Base-by-base conservation (phyloP, 2,329 filamentous ascomycete species). In the Epichloe elymi region DNA sequence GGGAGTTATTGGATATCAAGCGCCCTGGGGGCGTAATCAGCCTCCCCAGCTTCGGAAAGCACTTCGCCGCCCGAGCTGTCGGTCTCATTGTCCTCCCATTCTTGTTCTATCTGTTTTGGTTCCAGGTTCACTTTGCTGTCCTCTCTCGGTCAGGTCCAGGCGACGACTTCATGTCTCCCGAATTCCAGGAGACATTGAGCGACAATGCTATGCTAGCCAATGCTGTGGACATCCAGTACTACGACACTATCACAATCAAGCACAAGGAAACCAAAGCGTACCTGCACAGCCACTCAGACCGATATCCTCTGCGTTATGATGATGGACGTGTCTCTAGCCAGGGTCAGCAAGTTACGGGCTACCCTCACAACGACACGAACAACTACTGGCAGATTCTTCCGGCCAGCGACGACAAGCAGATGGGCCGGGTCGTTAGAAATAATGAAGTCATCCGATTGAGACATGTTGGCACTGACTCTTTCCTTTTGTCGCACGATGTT, bases 51-150 rank as follows among this genome's bases (percentile, higher is more conserved):
- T 97, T 96, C 65, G 80, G 76, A 57, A 91, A 94, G 72, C 93
- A 98, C 70, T 94, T 98, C 65, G 79, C 74, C 39, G 93, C 93
- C 55, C 86, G 93, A 49, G 80, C 83, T n/a, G 74, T 94, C 56
- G 90, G 86, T 14, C 75, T 98, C 51, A 88, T 97, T 60, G 66
- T 95, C 58, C 80, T 97, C 58, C 93, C 93, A 14, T 96, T 98
- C 75, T 75, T 97, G 63, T 94, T 98, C 70, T 98, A 98, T 70
- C 80, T 98, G 45, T 97, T 98, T 77, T 98, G 93, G 93, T 98
- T 98, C 83, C 93, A 98, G 76, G 90, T 98, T 33, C 93, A 98
- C 72, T 98, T 98, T 67, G 78, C 88, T 43, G 88, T 98, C 60
- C 77, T 98, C 55, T 85, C 73, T 58, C 79, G 84, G 54, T 97